These are phyloP conservation scores for Paraconiothyrium sp. DNA, from an alignment of 2,329 filamentous ascomycete genomes.

Conservation along the genomic window DNA sequence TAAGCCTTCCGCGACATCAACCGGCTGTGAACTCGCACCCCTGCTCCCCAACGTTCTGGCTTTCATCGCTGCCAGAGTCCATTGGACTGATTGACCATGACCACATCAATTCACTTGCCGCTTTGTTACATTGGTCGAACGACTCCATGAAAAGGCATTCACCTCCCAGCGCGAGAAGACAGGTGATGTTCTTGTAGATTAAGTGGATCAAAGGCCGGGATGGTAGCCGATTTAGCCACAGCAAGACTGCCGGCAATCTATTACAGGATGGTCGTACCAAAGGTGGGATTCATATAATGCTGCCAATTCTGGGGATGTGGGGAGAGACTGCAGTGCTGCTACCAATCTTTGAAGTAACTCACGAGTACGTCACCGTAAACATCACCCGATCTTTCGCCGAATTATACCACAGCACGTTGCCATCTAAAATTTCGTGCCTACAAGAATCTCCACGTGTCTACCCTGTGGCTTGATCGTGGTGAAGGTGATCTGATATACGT, in stretches of 20 bases:
- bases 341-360: background rate
- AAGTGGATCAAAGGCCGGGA: background rate
- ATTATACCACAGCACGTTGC: background rate
- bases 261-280: slow-evolving; percentile 18
- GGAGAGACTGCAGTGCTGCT: background rate
- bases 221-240: slow-evolving; percentile 18
- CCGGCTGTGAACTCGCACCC: slow-evolving; percentile 24
- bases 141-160: background rate
- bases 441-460: background rate
- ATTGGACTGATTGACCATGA: background rate
- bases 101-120: too few species aligned
- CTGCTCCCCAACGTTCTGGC: slow-evolving; percentile 24
- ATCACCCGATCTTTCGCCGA: background rate
- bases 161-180: background rate
- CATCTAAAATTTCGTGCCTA: background rate
- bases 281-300: slow-evolving; percentile 18
- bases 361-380: background rate
- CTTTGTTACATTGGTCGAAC: background rate
- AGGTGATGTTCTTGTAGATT: slow-evolving; percentile 6
- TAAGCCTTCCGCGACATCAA: slow-evolving; percentile 32
- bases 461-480: background rate
- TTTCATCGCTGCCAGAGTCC: background rate
- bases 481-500: background rate
- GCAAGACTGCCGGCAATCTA: slow-evolving; percentile 13
- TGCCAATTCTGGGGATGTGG: slow-evolving; percentile 7